Conservation (phyloP, 1,139 yeast genomes). For the Blastobotrys persicus region DNA sequence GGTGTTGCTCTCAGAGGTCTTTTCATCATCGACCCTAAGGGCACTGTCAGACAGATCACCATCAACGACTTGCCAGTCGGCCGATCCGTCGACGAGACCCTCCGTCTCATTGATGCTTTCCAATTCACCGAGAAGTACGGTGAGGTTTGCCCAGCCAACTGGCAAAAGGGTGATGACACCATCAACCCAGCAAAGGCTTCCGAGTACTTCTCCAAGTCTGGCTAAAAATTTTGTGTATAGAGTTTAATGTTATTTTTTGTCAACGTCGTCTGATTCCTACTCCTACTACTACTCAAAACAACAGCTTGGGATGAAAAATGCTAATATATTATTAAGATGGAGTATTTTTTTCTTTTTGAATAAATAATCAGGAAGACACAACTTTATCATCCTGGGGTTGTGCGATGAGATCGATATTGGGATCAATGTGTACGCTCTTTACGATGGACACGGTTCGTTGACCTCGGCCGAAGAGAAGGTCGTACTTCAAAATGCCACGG, state of each 20-base stretch:
- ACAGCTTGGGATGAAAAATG: not conserved
- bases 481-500: slow-evolving; percentile 78
- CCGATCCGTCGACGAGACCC: slow-evolving; percentile 95
- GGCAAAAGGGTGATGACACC: slow-evolving; percentile 96
- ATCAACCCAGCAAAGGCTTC: slow-evolving; percentile 80
- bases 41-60: slow-evolving; percentile 91
- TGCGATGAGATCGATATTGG: slow-evolving; percentile 32
- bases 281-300: too few species aligned
- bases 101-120: slow-evolving; percentile 97
- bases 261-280: too few species aligned
- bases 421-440: slow-evolving; percentile 54
- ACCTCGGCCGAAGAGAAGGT: slow-evolving; percentile 54
- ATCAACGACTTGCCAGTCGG: slow-evolving; percentile 98
- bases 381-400: not conserved
- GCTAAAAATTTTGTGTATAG: slow-evolving; percentile 26
- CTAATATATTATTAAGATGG: not conserved
- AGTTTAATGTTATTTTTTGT: too few species aligned
- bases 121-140: slow-evolving; percentile 98
- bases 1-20: slow-evolving; percentile 98
- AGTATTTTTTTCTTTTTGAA: not conserved
- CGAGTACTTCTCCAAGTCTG: slow-evolving; percentile 70
- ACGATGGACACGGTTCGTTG: slow-evolving; percentile 31
- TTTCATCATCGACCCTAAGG: slow-evolving; percentile 95
- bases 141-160: slow-evolving; percentile 99
- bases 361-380: not conserved